Conservation (phyloP, 441 rosid species). For the Corymbia calophylla region DNA sequence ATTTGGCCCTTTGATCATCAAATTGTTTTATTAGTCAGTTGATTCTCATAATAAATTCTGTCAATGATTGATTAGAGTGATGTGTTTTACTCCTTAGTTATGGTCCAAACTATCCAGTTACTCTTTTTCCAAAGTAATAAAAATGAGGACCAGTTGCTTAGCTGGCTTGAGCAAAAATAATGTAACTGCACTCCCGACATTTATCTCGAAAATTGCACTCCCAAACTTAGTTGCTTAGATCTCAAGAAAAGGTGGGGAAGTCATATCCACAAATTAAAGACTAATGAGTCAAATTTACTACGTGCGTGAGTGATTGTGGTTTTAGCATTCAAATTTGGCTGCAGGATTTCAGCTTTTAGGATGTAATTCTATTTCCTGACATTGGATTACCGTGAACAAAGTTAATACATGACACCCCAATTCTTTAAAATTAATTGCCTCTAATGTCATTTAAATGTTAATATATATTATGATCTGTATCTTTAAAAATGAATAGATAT, state of each 20-base stretch:
- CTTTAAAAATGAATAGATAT: background rate
- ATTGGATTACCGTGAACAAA: background rate
- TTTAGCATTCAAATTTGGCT: background rate
- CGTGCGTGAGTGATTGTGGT: accelerated
- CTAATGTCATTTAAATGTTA: background rate
- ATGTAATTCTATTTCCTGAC: background rate
- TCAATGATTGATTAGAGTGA: background rate
- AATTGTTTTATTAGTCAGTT: background rate
- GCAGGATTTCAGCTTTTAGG: background rate
- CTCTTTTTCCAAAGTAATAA: background rate
- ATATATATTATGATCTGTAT: background rate
- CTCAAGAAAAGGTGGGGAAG: background rate
- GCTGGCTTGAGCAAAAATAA: background rate
- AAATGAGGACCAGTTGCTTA: background rate
- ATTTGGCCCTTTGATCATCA: background rate
- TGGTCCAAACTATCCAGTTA: background rate
- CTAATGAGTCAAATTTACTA: background rate
- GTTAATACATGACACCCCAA: accelerated
- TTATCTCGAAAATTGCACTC: background rate
- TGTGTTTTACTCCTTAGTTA: background rate
- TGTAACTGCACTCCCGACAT: background rate
- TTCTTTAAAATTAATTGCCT: background rate
- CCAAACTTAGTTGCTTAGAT: background rate
- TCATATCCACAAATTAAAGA: background rate
- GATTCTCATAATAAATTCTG: background rate